Conservation (phyloP, 305 asterid species). For the Caryopteris hybrid region DNA sequence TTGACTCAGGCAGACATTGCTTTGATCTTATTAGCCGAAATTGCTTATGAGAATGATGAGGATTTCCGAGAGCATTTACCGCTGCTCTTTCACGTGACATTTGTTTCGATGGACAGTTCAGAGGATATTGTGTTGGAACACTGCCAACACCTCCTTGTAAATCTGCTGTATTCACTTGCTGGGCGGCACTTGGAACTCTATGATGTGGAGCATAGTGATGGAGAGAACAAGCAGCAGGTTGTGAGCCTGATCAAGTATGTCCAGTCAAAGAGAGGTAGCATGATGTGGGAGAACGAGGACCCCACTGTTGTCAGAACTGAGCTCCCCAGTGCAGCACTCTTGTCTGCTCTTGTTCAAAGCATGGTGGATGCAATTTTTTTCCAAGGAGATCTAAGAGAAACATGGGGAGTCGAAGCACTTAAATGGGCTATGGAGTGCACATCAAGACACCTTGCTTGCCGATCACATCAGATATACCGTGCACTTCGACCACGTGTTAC, state of each 20-base stretch:
- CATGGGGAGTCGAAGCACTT: constrained; percentile 98
- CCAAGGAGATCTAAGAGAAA: constrained; percentile 99
- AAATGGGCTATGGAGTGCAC: constrained; percentile 99
- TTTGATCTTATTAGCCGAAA: constrained; percentile 87
- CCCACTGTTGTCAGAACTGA: constrained; percentile 79
- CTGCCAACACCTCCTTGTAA: constrained; percentile 98
- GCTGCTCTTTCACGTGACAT: constrained; percentile 92
- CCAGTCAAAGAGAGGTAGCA: constrained; percentile 95
- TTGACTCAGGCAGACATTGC: constrained; percentile 97
- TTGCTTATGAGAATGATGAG: constrained; percentile 98
- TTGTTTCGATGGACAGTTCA: constrained; percentile 99
- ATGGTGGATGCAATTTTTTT: constrained; percentile 98
- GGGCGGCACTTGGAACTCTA: constrained; percentile 96
- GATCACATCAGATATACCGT: constrained; percentile 98
- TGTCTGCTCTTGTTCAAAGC: constrained; percentile 98
- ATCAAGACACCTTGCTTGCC: constrained; percentile 96
- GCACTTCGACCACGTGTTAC: constrained; percentile 90
- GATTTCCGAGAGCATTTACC: constrained; percentile 99
- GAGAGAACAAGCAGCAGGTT: constrained; percentile 98
- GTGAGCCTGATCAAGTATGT: constrained; percentile 95
- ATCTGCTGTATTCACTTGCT: constrained; percentile 92
- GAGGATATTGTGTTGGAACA: constrained; percentile 99
- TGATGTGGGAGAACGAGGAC: constrained; percentile 99
- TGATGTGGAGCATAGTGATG: constrained; percentile 93
- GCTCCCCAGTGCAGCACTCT: constrained; percentile 95